A percentile compares a stretch with the other conserved stretches of the same genome.
Evolutionary conservation across 495 filamentous ascomycete genomes (phyloP).

Genomic region (Pyrenula aspistea): DNA sequence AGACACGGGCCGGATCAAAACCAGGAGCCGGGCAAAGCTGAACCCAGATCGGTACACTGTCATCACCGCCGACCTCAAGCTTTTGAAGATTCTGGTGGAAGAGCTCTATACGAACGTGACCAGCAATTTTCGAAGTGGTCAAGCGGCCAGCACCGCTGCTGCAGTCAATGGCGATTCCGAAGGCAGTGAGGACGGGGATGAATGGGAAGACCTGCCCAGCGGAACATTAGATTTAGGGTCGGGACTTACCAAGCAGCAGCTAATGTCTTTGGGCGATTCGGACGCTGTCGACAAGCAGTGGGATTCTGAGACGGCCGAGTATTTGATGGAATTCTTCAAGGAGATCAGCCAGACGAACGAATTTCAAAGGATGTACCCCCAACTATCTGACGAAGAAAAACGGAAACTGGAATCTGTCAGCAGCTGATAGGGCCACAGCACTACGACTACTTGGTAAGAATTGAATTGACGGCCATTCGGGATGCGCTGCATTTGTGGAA

Average conservation of each 20-base stretch:
- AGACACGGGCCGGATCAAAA: conserved; percentile 77
- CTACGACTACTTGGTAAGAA: too few species aligned
- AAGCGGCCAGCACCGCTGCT: conserved; percentile 39
- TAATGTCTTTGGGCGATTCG: conserved; percentile 54
- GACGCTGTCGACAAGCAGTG: conserved; percentile 34
- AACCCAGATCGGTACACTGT: conserved; percentile 87
- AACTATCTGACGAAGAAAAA: conserved; percentile 63
- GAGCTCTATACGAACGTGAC: conserved; percentile 61
- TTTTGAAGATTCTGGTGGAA: conserved; percentile 87
- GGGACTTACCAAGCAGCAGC: conserved; percentile 53
- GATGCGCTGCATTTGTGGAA: too few species aligned
- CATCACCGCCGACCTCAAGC: conserved; percentile 80
- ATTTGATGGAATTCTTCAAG: conserved; percentile 72
- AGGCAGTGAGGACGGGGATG: conserved; percentile 47
- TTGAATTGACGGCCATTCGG: too few species aligned
- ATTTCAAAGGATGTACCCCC: conserved; percentile 62
- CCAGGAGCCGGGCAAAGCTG: conserved; percentile 70
- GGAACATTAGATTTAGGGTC: conserved; percentile 59
- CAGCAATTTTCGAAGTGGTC: conserved; percentile 32
- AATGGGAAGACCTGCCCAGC: conserved; percentile 80
- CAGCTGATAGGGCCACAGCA: too few species aligned
- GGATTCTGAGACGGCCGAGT: conserved; percentile 89
- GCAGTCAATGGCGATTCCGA: conserved; percentile 42
- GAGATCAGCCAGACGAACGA: conserved; percentile 54
- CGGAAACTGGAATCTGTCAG: conserved; percentile 40